Conservation (phyloP, 768 basidiomycete genomes). For the Peribolospora kevripleyi region DNA sequence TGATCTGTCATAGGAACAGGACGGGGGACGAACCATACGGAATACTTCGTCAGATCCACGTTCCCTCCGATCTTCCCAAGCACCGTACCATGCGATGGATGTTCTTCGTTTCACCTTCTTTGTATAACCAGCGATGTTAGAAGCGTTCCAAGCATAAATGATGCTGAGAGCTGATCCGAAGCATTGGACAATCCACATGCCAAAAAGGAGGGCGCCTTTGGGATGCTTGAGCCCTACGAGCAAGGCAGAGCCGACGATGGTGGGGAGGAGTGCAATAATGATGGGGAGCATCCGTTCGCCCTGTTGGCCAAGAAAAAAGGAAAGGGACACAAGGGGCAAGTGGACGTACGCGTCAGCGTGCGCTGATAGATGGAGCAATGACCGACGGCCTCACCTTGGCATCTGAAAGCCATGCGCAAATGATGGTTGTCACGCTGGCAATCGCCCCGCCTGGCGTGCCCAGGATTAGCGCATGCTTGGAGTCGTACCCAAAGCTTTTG, state of each 20-base stretch:
- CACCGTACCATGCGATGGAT: background rate
- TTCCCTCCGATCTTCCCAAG: too few relatives aligned
- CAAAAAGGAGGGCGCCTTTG: slow-evolving; percentile 35
- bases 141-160: slow-evolving; percentile 40
- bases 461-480: slow-evolving; percentile 36
- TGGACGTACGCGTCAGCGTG: too few relatives aligned
- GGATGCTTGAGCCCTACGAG: slow-evolving; percentile 32
- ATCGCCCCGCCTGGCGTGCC: slow-evolving; percentile 34
- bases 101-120: slow-evolving; percentile 28
- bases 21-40: background rate
- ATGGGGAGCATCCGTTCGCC: slow-evolving; percentile 39
- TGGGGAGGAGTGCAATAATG: slow-evolving; percentile 33
- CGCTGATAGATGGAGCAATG: too few relatives aligned
- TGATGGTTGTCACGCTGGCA: slow-evolving; percentile 26
- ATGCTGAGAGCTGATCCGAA: slow-evolving; percentile 37
- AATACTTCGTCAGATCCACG: too few relatives aligned
- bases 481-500: slow-evolving; percentile 19
- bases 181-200: slow-evolving; percentile 23
- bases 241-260: slow-evolving; percentile 33
- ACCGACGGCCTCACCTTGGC: slow-evolving; percentile 24
- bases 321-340: too few relatives aligned
- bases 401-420: slow-evolving; percentile 43
- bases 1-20: background rate
- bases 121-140: slow-evolving; percentile 39
- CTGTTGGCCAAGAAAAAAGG: slow-evolving; percentile 13